Conservation (phyloP, 1,284 basidiomycete genomes). For the Ganoderma boninense region DNA sequence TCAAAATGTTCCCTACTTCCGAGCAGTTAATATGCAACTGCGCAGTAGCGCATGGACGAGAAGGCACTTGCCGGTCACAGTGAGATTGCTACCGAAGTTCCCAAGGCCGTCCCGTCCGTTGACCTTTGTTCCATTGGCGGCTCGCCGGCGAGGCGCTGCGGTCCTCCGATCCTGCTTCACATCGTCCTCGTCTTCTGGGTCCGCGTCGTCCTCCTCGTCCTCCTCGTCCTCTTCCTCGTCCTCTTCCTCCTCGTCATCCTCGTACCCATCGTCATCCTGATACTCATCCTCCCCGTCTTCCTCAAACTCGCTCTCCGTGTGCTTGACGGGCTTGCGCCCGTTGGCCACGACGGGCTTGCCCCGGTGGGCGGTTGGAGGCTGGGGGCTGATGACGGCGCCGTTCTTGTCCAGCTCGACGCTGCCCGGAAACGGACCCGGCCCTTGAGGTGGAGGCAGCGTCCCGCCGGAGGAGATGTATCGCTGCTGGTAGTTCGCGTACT, state of each 20-base stretch:
- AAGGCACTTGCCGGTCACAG: constrained; percentile 43
- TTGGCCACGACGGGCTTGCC: constrained; percentile 52
- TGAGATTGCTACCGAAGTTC: constrained; percentile 44
- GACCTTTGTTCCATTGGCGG: constrained; percentile 36
- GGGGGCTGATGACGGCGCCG: constrained; percentile 80
- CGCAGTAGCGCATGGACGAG: neutral
- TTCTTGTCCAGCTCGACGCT: constrained; percentile 95
- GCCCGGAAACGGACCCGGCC: constrained; percentile 98
- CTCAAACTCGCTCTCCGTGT: constrained; percentile 68
- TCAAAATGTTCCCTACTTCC: constrained; percentile 88
- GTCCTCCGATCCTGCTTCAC: constrained; percentile 37
- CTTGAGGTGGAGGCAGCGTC: constrained; percentile 89
- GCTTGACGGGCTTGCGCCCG: constrained; percentile 57
- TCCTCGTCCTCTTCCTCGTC: constrained; percentile 45
- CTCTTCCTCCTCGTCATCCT: constrained; percentile 42
- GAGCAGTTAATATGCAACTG: constrained; percentile 31
- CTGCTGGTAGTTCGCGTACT: constrained; percentile 97
- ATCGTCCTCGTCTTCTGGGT: constrained; percentile 42
- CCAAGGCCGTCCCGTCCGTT: constrained; percentile 37
- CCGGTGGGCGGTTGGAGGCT: constrained; percentile 51
- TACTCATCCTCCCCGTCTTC: constrained; percentile 53
- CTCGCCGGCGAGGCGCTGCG: constrained; percentile 36
- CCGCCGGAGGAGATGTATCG: constrained; percentile 89
- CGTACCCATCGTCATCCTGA: constrained; percentile 47
- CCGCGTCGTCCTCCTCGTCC: constrained; percentile 43